Percentiles rank a stretch among this genome's conserved stretches.
These are phyloP conservation scores for Pseudohyphozyma bogoriensis DNA, from an alignment of 768 basidiomycete genomes.

Conservation along the genomic window DNA sequence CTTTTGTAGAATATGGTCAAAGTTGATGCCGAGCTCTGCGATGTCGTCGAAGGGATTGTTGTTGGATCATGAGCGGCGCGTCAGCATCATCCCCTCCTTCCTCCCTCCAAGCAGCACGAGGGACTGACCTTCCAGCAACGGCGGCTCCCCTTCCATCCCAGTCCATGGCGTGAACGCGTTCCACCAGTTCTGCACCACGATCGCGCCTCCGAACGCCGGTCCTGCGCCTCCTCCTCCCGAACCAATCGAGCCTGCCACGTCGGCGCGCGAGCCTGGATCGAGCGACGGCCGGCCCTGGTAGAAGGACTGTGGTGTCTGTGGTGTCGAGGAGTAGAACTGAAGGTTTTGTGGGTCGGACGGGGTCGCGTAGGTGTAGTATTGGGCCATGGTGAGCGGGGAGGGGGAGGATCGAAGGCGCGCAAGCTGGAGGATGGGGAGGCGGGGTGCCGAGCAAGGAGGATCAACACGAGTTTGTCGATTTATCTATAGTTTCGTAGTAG, in stretches of 20 bases:
- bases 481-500: too few relatives aligned
- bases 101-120: background rate
- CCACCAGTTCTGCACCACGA: slow-evolving; percentile 27
- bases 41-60: background rate
- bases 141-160: slow-evolving; percentile 71
- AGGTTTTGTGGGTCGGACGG: too few relatives aligned
- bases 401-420: too few relatives aligned
- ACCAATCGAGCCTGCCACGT: slow-evolving; percentile 19
- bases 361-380: too few relatives aligned
- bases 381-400: too few relatives aligned
- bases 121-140: slow-evolving; percentile 75
- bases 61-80: background rate
- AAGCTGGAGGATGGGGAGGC: too few relatives aligned
- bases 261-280: slow-evolving; percentile 5
- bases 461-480: too few relatives aligned
- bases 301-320: slow-evolving; percentile 11
- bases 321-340: slow-evolving; percentile 26
- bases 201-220: slow-evolving; percentile 6
- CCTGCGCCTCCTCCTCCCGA: background rate
- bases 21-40: slow-evolving; percentile 93
- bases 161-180: slow-evolving; percentile 39
- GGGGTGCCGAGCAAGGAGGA: too few relatives aligned
- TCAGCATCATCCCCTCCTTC: background rate
- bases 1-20: slow-evolving; percentile 87
- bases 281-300: slow-evolving; percentile 15